phyloP scores from a whole-genome alignment of 225 moss, liverwort and hornwort genomes.

The Sphagnum tenellum region DNA sequence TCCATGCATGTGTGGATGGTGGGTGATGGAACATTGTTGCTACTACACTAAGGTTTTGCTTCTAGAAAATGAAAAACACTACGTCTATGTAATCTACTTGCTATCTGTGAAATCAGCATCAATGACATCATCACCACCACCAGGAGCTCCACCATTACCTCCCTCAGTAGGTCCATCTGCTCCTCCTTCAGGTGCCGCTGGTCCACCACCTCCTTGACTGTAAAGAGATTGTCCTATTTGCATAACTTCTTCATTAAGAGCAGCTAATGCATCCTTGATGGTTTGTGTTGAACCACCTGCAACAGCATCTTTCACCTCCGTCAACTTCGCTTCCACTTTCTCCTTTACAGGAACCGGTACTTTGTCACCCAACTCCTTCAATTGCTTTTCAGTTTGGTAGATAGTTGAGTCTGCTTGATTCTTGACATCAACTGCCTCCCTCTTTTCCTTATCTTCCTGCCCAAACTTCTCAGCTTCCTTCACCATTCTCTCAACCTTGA shows the following conservation, averaged over 20 bases:
- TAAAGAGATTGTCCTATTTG: slow-evolving; percentile 46
- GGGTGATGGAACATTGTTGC: no score
- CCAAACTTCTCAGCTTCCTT: slow-evolving; percentile 51
- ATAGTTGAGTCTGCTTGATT: slow-evolving; percentile 21
- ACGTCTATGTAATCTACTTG: no score
- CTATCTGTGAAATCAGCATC: slow-evolving; percentile 43
- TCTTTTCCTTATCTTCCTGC: slow-evolving; percentile 27
- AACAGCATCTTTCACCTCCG: slow-evolving; percentile 29
- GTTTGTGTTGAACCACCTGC: slow-evolving; percentile 16
- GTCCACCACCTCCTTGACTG: slow-evolving; percentile 23
- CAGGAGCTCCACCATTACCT: slow-evolving; percentile 11
- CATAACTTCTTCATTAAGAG: slow-evolving; percentile 43
- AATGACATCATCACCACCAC: slow-evolving; percentile 35
- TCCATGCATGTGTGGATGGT: no score
- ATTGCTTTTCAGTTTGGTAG: slow-evolving; percentile 40
- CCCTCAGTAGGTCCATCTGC: slow-evolving; percentile 11
- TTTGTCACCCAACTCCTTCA: slow-evolving; percentile 50
- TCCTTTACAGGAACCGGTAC: slow-evolving; percentile 36
- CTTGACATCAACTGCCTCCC: slow-evolving; percentile 43
- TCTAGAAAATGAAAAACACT: no score
- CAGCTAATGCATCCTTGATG: slow-evolving; percentile 41
- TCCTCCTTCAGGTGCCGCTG: slow-evolving; percentile 9
- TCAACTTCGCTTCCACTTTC: slow-evolving; percentile 29
- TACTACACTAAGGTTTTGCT: no score
- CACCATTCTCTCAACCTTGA: slow-evolving; percentile 55